Evolutionary conservation across 495 filamentous ascomycete genomes (phyloP).

Genomic region (Umbilicaria muhlenbergii): DNA sequence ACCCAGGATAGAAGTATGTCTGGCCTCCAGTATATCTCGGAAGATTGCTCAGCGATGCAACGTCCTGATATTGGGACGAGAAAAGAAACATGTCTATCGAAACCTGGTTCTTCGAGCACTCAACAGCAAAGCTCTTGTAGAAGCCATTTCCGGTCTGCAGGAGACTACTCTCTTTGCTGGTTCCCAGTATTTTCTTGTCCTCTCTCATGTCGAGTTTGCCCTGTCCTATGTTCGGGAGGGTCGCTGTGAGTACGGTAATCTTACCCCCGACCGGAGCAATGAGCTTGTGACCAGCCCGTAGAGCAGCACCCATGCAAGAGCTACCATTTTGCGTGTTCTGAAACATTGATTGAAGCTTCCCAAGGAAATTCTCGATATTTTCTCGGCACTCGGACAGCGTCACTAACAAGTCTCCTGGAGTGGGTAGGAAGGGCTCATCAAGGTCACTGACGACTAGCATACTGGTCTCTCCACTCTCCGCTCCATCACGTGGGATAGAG

Average conservation of each 20-base stretch:
- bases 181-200: constrained; percentile 92
- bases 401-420: constrained; percentile 83
- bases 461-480: constrained; percentile 62
- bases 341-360: constrained; percentile 92
- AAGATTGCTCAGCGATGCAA: constrained; percentile 85
- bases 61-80: constrained; percentile 92
- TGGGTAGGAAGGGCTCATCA: constrained; percentile 92
- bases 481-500: constrained; percentile 72
- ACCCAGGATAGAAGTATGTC: constrained; percentile 96
- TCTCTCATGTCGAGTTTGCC: constrained; percentile 89
- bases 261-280: constrained; percentile 90
- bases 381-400: constrained; percentile 76
- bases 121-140: constrained; percentile 98
- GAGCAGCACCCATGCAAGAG: constrained; percentile 84
- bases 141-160: constrained; percentile 88
- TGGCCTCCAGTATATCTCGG: constrained; percentile 95
- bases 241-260: constrained; percentile 76
- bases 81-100: constrained; percentile 99
- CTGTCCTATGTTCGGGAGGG: constrained; percentile 77
- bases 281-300: constrained; percentile 86
- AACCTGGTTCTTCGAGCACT: constrained; percentile 96
- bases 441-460: constrained; percentile 95
- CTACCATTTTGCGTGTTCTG: constrained; percentile 73
- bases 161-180: constrained; percentile 73
- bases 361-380: constrained; percentile 81